phyloP scores from a whole-genome alignment of 768 basidiomycete genomes.

The Tricholoma bakamatsutake region DNA sequence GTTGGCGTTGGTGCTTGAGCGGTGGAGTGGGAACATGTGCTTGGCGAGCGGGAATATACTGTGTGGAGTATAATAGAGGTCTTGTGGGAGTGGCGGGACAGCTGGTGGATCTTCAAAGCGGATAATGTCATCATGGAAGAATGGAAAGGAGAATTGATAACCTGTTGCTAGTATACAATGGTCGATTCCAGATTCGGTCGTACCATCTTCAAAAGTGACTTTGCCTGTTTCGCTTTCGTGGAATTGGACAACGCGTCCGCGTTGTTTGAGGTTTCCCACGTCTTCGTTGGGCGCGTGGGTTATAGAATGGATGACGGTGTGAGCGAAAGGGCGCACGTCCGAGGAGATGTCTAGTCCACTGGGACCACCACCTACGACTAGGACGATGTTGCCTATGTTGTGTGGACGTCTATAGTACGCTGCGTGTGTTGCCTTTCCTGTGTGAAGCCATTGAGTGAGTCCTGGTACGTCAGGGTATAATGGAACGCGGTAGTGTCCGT shows the following conservation, averaged over 20 bases:
- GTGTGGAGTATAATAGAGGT: conserved; percentile 59
- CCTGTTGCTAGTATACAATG: conserved; percentile 74
- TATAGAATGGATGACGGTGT: conserved; percentile 52
- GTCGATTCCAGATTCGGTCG: conserved; percentile 48
- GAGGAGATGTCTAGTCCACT: conserved; percentile 64
- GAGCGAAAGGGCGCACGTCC: conserved; percentile 44
- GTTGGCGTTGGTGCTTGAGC: conserved; percentile 2
- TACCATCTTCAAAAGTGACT: conserved; percentile 56
- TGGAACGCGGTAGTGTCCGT: conserved; percentile 69
- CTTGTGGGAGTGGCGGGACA: conserved; percentile 41
- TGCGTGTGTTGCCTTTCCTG: conserved; percentile 55
- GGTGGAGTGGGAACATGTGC: conserved; percentile 59
- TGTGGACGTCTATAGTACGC: conserved; percentile 58
- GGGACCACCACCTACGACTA: conserved; percentile 51
- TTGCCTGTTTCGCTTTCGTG: conserved; percentile 16
- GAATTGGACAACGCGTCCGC: conserved; percentile 39
- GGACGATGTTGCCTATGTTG: conserved; percentile 34
- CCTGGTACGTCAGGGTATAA: conserved; percentile 61
- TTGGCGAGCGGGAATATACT: conserved; percentile 67
- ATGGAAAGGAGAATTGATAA: conserved; percentile 60
- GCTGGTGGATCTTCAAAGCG: conserved; percentile 32
- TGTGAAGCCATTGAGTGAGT: conserved; percentile 48
- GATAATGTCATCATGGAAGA: conserved; percentile 37
- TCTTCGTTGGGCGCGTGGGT: conserved; percentile 28
- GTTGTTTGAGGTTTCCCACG: conserved; percentile 30